Evolutionary conservation across 1,284 basidiomycete species (phyloP).

Genomic region (Ustilago crameri): DNA sequence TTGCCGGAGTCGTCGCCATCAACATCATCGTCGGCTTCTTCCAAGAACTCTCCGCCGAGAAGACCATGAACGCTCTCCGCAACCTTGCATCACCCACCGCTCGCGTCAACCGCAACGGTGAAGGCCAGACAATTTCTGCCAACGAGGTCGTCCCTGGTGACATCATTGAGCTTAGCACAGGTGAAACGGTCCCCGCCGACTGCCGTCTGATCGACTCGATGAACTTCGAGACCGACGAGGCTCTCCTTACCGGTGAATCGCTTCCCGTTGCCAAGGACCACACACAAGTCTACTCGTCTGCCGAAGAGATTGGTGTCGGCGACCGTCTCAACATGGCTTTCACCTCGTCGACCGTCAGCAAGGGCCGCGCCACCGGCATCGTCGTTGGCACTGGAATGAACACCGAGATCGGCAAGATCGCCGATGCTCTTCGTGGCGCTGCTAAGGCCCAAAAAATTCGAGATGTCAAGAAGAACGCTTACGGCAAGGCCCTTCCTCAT

Average conservation of each 20-base stretch:
- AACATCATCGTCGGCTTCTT: slow-evolving; percentile 71
- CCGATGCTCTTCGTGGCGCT: slow-evolving; percentile 63
- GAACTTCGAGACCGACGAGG: slow-evolving; percentile 73
- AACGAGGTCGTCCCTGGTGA: slow-evolving; percentile 74
- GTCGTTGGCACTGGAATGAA: slow-evolving; percentile 76
- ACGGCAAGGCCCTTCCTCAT: slow-evolving; percentile 68
- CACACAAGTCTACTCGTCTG: slow-evolving; percentile 44
- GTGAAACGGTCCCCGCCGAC: slow-evolving; percentile 66
- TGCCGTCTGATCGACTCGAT: slow-evolving; percentile 64
- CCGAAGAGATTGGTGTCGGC: slow-evolving; percentile 70
- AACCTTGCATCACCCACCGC: slow-evolving; percentile 76
- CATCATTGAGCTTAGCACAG: slow-evolving; percentile 66
- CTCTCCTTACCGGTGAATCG: slow-evolving; percentile 77
- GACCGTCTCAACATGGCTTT: slow-evolving; percentile 75
- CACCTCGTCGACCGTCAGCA: slow-evolving; percentile 76
- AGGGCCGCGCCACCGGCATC: slow-evolving; percentile 75
- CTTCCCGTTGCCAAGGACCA: slow-evolving; percentile 75
- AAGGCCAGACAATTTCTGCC: slow-evolving; percentile 72
- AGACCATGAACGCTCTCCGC: slow-evolving; percentile 74
- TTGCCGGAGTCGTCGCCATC: slow-evolving; percentile 75
- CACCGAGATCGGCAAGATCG: slow-evolving; percentile 67
- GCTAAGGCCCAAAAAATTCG: slow-evolving; percentile 61
- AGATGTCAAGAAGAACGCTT: slow-evolving; percentile 72
- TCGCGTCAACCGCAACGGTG: slow-evolving; percentile 73
- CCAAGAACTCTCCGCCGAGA: slow-evolving; percentile 74